A percentile compares a stretch with the other conserved stretches of the same genome.
Conservation (phyloP, 2,329 filamentous ascomycete species). For the Pyrenochaeta sp. region DNA sequence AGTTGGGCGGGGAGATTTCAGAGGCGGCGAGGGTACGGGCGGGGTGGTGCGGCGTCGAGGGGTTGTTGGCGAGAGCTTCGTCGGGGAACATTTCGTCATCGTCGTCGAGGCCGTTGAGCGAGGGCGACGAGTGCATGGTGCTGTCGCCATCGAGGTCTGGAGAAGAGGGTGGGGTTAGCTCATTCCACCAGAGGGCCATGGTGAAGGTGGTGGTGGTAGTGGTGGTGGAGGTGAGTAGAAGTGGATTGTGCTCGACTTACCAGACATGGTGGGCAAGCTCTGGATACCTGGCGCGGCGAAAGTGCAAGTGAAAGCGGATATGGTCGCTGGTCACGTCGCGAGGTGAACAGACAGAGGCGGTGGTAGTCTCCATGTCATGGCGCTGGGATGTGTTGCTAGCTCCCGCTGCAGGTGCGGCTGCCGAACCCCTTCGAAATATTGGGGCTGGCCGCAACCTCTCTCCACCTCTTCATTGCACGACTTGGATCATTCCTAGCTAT, state of each 20-base stretch:
- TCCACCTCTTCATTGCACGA: background rate
- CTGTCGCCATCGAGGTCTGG: conserved; percentile 63
- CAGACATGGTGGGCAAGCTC: conserved; percentile 14
- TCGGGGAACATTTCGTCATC: conserved; percentile 54
- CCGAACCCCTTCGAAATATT: conserved; percentile 13
- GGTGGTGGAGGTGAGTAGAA: background rate
- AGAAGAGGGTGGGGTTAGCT: conserved; percentile 19
- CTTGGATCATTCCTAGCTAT: no score
- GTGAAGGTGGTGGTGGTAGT: background rate
- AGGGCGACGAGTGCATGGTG: conserved; percentile 60
- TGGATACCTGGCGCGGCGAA: background rate
- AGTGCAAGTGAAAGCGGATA: conserved; percentile 7
- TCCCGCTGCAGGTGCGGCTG: conserved; percentile 18
- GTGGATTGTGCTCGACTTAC: no score
- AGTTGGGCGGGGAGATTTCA: conserved; percentile 64
- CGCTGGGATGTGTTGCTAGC: no score
- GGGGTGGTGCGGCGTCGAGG: conserved; percentile 52
- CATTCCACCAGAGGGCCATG: conserved; percentile 19
- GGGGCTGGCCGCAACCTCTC: conserved; percentile 9
- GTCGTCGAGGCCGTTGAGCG: conserved; percentile 40
- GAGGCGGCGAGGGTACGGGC: conserved; percentile 38
- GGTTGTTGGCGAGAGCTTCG: conserved; percentile 44
- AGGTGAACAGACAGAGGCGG: no score
- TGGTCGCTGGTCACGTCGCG: conserved; percentile 2
- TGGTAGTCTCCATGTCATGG: no score